Evolutionary conservation across 2,329 filamentous ascomycete species (phyloP).

Genomic region (Neophaeococcomyces mojaviensis): DNA sequence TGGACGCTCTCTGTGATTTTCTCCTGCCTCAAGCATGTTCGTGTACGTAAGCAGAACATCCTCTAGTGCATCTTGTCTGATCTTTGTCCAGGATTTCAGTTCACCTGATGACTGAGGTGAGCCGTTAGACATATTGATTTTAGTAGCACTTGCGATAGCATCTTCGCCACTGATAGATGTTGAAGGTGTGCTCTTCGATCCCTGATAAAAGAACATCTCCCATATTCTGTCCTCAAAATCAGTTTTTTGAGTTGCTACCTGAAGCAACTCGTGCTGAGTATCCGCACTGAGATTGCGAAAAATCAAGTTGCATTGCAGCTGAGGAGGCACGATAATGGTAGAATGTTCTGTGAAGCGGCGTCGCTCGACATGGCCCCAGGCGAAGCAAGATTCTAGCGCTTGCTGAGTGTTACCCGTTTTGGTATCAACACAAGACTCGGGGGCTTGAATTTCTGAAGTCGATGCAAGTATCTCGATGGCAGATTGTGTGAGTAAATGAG

Average conservation of each 20-base stretch:
- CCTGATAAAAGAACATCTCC: constrained; percentile 8
- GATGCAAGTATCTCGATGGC: neutral
- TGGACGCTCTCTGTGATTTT: constrained; percentile 6
- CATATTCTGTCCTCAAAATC: neutral
- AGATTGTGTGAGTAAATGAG: neutral
- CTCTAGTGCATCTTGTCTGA: constrained; percentile 4
- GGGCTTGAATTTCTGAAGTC: constrained; percentile 1
- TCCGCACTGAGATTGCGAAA: neutral
- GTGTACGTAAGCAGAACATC: constrained; percentile 1
- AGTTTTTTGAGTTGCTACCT: constrained; percentile 6
- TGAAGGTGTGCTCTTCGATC: neutral
- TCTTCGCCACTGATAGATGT: too few species aligned
- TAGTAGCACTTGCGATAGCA: neutral
- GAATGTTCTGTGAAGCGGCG: constrained; percentile 1
- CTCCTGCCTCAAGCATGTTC: neutral
- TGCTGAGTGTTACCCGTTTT: neutral
- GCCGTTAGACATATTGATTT: neutral
- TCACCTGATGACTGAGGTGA: constrained; percentile 5
- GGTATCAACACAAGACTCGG: neutral
- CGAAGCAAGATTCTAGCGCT: constrained; percentile 18
- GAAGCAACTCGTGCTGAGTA: constrained; percentile 7
- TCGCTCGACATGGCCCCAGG: constrained; percentile 18
- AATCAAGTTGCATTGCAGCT: neutral
- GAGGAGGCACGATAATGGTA: neutral
- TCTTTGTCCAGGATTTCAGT: constrained; percentile 3